Evolutionary conservation across 2,329 filamentous ascomycete genomes (phyloP).

Genomic region (Xylaria digitata): DNA sequence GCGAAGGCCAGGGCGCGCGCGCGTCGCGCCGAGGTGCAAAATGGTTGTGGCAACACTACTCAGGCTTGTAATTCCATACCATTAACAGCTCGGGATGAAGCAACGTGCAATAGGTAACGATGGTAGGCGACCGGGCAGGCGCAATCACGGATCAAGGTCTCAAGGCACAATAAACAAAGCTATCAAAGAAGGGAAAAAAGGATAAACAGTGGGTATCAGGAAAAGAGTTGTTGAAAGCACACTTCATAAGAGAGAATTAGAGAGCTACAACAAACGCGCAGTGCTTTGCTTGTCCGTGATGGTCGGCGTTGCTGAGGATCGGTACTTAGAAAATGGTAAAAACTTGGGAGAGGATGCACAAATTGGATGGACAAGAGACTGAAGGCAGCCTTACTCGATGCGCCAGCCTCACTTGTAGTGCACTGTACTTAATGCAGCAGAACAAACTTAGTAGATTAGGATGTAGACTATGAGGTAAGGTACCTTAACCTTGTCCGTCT

Average conservation of each 20-base stretch:
- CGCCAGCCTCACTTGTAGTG: constrained; percentile 17
- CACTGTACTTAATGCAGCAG: too few relatives aligned
- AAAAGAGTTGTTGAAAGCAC: neutral
- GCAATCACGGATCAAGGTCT: constrained; percentile 7
- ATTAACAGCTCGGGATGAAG: constrained; percentile 1
- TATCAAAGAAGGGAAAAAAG: constrained; percentile 6
- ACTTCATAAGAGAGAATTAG: constrained; percentile 4
- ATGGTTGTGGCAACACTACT: constrained; percentile 24
- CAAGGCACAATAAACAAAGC: constrained; percentile 21
- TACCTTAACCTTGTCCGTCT: too few relatives aligned
- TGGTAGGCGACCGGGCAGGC: neutral
- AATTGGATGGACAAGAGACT: constrained; percentile 16
- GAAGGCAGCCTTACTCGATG: constrained; percentile 6
- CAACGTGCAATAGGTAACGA: neutral
- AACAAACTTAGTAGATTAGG: too few relatives aligned
- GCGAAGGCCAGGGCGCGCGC: constrained; percentile 27
- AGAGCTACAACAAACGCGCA: constrained; percentile 8
- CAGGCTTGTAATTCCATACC: constrained; percentile 27
- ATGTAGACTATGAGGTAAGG: neutral
- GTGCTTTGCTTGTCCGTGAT: constrained; percentile 9
- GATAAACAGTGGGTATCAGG: constrained; percentile 12
- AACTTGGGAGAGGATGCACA: constrained; percentile 23
- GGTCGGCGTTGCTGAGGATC: constrained; percentile 15
- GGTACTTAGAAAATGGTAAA: constrained; percentile 1
- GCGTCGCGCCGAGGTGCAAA: constrained; percentile 31